Conservation (phyloP, 2,329 filamentous ascomycete species). For the Fusarium napiforme region DNA sequence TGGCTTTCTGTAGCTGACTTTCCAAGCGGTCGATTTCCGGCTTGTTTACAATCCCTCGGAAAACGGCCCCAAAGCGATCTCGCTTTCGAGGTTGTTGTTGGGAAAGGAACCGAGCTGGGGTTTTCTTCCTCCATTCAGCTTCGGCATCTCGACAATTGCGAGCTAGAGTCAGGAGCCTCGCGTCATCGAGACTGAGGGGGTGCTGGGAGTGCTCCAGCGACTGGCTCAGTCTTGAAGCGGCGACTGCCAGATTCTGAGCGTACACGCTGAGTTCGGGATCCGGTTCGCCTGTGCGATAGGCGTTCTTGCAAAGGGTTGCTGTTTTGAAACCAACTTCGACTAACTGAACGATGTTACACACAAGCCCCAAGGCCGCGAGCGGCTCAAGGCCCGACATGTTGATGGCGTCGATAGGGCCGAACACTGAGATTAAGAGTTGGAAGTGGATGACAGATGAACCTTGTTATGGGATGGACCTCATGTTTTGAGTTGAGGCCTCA, state of each 20-base stretch:
- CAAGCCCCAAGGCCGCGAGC: rapidly evolving
- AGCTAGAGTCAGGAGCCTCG: rapidly evolving
- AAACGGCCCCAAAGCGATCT: rapidly evolving
- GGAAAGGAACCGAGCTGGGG: rapidly evolving
- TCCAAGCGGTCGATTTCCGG: rapidly evolving
- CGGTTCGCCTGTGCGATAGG: rapidly evolving
- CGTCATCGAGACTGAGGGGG: rapidly evolving
- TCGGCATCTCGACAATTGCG: background rate
- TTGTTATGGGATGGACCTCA: no score
- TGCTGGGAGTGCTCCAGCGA: rapidly evolving
- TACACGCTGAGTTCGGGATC: rapidly evolving
- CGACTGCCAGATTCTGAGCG: rapidly evolving
- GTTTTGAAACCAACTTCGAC: rapidly evolving
- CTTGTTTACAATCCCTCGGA: rapidly evolving
- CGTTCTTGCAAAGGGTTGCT: background rate
- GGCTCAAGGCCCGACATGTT: background rate
- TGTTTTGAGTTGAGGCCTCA: background rate
- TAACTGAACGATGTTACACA: rapidly evolving
- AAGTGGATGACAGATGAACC: no score
- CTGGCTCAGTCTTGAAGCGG: rapidly evolving
- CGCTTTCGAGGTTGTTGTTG: rapidly evolving
- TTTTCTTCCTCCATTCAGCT: background rate
- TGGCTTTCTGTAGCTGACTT: rapidly evolving
- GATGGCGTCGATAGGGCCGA: no score
- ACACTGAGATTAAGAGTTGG: no score